Base-by-base conservation (phyloP, 495 filamentous ascomycete species). In the Tuber brumale region DNA sequence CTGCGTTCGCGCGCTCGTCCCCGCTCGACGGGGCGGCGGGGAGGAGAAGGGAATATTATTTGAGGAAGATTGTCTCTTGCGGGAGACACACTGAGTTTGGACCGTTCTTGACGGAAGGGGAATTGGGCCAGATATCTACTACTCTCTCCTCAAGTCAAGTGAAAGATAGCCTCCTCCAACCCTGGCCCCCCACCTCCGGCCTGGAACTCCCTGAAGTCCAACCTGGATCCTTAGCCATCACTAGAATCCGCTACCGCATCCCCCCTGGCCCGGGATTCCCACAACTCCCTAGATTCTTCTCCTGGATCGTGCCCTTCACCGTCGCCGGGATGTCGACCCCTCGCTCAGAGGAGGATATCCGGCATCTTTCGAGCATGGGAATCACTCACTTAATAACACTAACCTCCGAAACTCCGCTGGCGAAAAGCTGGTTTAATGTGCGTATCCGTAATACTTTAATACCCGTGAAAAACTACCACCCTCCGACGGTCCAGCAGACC, bases 221-320 rank as follows among this genome's bases (percentile, higher is more conserved):
- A 27, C 31, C 39, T 7, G 37, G 70, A 1, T 57, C 71, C n/a
- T 3, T 23, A 0, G 69, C 27, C 21, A 66, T 72, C 19, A 18
- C 77, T 3, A 35, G 77, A 43, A 72, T 18, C 10, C 57, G 39
- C 18, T 76, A 77, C 21, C 45, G 39, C 21, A 71, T 73, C n/a
- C 77, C 78, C 0, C 39, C 35, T 18, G 19, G 39, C 39, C 41
- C 31, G 2, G 44, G 31, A 31, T 75, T 70, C 23, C 72, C 35
- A 8, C 61, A 76, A 10, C 76, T 80, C 44, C 78, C 78, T 0
- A 72, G 78, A n/a, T 80, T 80, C 70, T 80, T 80, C 73, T 80
- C 78, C 16, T 80, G 78, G 78, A 3, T 78, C 0, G 69, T 78
- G 37, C 73, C 76, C n/a, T 42, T 48, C 41, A 18, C 44, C 70